Percentiles rank a stretch among this genome's conserved stretches.
Evolutionary conservation across 352 stramenopile genomes (phyloP).

Genomic region (Aphanomyces astaci): DNA sequence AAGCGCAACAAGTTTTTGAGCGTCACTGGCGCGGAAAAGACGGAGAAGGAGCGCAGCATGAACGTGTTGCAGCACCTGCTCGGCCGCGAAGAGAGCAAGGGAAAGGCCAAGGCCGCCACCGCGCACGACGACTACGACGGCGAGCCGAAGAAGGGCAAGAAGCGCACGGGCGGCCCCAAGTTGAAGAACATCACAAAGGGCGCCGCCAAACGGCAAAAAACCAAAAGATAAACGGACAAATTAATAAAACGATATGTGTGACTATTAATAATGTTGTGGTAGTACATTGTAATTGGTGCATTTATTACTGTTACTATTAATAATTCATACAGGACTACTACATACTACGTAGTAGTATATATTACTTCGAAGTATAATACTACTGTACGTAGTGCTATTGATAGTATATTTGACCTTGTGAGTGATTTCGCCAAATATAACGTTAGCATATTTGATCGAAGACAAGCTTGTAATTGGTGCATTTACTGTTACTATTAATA

Average conservation of each 20-base stretch:
- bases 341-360: too few species aligned
- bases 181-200: slow-evolving; percentile 73
- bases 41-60: slow-evolving; percentile 77
- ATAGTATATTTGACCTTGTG: too few species aligned
- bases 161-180: slow-evolving; percentile 33
- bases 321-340: too few species aligned
- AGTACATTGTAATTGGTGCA: too few species aligned
- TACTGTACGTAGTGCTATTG: too few species aligned
- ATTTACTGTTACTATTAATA: too few species aligned
- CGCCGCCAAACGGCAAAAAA: slow-evolving; percentile 36
- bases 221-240: slow-evolving; percentile 32
- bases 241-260: neutral
- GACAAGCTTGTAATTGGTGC: too few species aligned
- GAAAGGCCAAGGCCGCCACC: slow-evolving; percentile 51
- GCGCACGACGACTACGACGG: slow-evolving; percentile 34
- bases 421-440: too few species aligned
- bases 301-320: too few species aligned
- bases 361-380: too few species aligned
- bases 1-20: slow-evolving; percentile 80
- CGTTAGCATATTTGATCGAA: too few species aligned
- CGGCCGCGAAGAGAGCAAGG: slow-evolving; percentile 65
- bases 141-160: slow-evolving; percentile 33
- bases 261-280: neutral
- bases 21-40: slow-evolving; percentile 54
- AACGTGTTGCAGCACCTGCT: slow-evolving; percentile 68